Conservation (phyloP, 176 grass and related monocot species). For the Aegilops longissima region DNA sequence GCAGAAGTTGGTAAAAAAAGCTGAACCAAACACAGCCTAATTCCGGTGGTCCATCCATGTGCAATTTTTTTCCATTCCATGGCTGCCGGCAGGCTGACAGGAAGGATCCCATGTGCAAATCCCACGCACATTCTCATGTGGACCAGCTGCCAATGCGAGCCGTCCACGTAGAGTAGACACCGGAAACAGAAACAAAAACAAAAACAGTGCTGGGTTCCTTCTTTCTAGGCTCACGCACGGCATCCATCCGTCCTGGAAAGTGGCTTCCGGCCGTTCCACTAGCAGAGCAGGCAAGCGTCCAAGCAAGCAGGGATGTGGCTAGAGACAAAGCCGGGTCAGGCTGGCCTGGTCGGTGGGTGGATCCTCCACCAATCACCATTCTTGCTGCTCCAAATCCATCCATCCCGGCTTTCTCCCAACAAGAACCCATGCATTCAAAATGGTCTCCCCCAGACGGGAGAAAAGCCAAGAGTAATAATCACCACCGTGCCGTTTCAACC, state of each 20-base stretch:
- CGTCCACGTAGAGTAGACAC: background rate
- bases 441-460: background rate
- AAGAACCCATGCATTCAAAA: background rate
- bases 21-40: too few species aligned
- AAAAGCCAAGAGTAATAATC: background rate
- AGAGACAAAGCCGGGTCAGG: slow-evolving; percentile 22
- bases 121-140: background rate
- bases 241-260: background rate
- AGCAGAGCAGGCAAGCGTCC: background rate
- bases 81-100: too few species aligned
- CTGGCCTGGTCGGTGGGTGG: slow-evolving; percentile 18
- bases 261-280: background rate
- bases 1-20: too few species aligned
- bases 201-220: background rate
- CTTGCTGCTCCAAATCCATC: background rate
- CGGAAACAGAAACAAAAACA: background rate
- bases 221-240: background rate
- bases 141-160: background rate
- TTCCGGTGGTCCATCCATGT: too few species aligned
- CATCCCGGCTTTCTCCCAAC: background rate
- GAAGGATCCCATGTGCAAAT: too few species aligned
- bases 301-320: background rate
- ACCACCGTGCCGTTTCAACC: background rate
- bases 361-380: background rate
- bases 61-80: too few species aligned